Conservation (phyloP, 768 basidiomycete species). For the Roridomyces roridus region DNA sequence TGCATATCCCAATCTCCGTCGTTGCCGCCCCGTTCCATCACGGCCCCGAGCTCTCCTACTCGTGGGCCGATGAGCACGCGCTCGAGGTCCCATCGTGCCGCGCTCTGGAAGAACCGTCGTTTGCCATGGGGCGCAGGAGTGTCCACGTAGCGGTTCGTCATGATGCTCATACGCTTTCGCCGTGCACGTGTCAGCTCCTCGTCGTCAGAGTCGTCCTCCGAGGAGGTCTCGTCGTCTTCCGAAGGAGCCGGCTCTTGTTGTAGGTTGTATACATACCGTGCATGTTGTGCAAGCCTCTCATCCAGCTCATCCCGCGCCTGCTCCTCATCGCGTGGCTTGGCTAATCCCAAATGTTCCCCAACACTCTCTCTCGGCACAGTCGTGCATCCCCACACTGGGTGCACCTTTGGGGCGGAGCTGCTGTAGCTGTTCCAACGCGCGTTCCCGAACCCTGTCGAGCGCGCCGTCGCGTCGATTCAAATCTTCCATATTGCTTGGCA, state of each 20-base stretch:
- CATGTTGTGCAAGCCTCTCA: constrained; percentile 72
- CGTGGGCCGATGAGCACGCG: background rate
- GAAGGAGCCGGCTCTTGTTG: constrained; percentile 46
- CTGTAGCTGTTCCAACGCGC: constrained; percentile 49
- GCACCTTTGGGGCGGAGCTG: constrained; percentile 54
- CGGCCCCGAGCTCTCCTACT: background rate
- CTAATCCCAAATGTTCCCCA: constrained; percentile 65
- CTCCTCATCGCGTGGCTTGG: constrained; percentile 47
- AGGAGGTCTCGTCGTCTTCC: no score
- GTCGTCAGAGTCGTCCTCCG: constrained; percentile 43
- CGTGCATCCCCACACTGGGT: constrained; percentile 87
- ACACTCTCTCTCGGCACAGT: constrained; percentile 79
- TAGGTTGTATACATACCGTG: constrained; percentile 67
- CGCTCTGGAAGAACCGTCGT: constrained; percentile 66
- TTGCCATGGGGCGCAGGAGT: constrained; percentile 45
- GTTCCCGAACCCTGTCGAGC: constrained; percentile 69
- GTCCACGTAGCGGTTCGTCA: constrained; percentile 66
- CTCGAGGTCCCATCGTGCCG: constrained; percentile 18
- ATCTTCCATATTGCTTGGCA: constrained; percentile 94
- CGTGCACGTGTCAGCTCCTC: constrained; percentile 35
- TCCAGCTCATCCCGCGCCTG: constrained; percentile 68
- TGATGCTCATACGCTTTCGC: constrained; percentile 69
- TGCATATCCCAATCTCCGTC: constrained; percentile 7
- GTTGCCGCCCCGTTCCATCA: constrained; percentile 12
- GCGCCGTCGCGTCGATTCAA: constrained; percentile 83